These are phyloP conservation scores for Boehmeria nivea DNA, from an alignment of 306 rosid species.

Conservation along the genomic window DNA sequence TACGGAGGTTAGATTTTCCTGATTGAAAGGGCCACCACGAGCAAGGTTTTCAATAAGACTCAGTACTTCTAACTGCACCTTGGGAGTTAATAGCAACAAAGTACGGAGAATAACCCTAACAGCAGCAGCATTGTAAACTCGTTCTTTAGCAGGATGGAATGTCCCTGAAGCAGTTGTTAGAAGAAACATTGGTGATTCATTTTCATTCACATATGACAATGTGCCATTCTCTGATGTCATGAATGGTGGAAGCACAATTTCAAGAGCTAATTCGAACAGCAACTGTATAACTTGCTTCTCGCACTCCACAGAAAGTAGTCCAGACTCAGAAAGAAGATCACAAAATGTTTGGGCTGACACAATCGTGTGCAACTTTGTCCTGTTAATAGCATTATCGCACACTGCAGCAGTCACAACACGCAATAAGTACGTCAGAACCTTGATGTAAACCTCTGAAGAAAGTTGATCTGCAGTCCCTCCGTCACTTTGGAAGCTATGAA, in stretches of 20 bases:
- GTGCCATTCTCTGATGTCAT: constrained; percentile 49
- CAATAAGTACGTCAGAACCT: constrained; percentile 64
- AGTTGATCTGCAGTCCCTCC: constrained; percentile 50
- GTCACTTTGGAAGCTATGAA: constrained; percentile 87
- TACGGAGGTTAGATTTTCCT: constrained; percentile 82
- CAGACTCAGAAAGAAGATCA: constrained; percentile 89
- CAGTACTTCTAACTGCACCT: constrained; percentile 78
- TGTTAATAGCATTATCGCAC: constrained; percentile 66
- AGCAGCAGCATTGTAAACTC: constrained; percentile 85
- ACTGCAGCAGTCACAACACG: constrained; percentile 84
- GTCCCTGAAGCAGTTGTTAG: constrained; percentile 72
- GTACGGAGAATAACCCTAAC: constrained; percentile 74
- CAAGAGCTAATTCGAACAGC: constrained; percentile 90
- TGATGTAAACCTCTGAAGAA: constrained; percentile 44
- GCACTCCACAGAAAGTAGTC: constrained; percentile 79
- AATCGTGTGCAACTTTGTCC: constrained; percentile 69
- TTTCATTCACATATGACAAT: constrained; percentile 37
- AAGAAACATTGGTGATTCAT: constrained; percentile 45
- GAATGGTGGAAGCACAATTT: constrained; percentile 81
- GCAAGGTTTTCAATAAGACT: constrained; percentile 72
- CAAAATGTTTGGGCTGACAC: constrained; percentile 86
- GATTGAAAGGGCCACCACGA: constrained; percentile 77
- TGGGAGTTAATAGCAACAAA: constrained; percentile 77
- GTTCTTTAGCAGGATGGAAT: constrained; percentile 63
- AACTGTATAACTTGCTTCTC: constrained; percentile 92